These are phyloP conservation scores for Abrus pulchellus DNA, from an alignment of 306 rosid genomes.

Conservation along the genomic window DNA sequence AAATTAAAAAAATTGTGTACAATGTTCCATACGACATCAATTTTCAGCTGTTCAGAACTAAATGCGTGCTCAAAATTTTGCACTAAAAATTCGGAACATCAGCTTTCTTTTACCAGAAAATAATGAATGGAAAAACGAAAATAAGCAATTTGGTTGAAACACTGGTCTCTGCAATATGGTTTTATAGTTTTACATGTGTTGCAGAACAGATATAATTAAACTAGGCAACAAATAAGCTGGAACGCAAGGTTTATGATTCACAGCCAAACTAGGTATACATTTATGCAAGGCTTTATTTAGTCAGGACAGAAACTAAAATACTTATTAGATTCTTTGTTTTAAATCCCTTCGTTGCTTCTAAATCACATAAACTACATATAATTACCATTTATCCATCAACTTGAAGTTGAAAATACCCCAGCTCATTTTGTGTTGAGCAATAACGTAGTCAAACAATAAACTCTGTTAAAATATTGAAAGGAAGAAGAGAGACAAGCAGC, in stretches of 20 bases:
- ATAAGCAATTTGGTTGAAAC: neutral
- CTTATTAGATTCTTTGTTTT: conserved; percentile 5
- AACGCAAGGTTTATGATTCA: conserved; percentile 9
- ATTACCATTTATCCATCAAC: conserved; percentile 12
- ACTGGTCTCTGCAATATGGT: neutral
- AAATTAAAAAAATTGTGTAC: too few species aligned
- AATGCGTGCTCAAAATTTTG: neutral
- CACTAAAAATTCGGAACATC: neutral
- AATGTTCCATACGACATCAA: too few species aligned
- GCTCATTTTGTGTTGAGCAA: conserved; percentile 27
- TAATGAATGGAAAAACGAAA: neutral
- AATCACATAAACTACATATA: neutral
- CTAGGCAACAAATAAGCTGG: neutral
- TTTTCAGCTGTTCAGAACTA: too few species aligned
- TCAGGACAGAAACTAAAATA: neutral
- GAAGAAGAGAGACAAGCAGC: conserved; percentile 27
- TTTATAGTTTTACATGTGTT: neutral
- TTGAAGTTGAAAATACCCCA: conserved; percentile 42
- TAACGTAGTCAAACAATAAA: conserved; percentile 42
- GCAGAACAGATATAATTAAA: neutral
- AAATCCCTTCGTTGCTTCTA: conserved; percentile 20
- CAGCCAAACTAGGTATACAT: neutral
- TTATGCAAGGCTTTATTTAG: conserved; percentile 25
- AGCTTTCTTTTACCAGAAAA: neutral
- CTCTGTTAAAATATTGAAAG: conserved; percentile 29